Evolutionary conservation across 2,329 filamentous ascomycete species (phyloP), one percentile per base, ranked within the genome.

Genomic region (Byssochlamys sp.): DNA sequence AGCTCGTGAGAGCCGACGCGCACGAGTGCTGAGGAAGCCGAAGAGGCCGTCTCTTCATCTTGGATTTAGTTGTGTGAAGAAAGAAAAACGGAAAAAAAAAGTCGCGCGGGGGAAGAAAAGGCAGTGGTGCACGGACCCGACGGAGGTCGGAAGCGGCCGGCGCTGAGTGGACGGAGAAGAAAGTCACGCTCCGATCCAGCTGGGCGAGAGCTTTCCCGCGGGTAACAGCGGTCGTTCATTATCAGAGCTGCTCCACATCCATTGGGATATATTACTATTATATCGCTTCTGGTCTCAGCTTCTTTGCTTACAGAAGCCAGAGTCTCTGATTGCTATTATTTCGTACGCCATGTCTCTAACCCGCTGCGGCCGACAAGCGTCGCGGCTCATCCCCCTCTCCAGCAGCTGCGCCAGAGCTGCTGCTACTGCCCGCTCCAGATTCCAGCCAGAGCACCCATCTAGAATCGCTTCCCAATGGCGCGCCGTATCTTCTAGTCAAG

Each of bases 1-100:
- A 76, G 73, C 71, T 68, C 73, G 76, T 73, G 77, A 77, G 72
- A 68, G 63, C 52, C 50, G 48, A 54, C 39, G 28, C 73, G 73
- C 75, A 76, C 81, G 76, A 81, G 79, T 65, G 70, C 78, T 85
- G 73, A 58, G 67, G 71, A 76, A 80, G 78, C 70, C 73, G 71
- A 73, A 76, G 70, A 80, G 81, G 81, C 83, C 81, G 78, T 78
- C 85, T 88, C 87, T 82, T 91, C 87, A 87, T 80, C 72, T 83
- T 85, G 86, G 85, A 82, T 83, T 84, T 90, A 90, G 86, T 90
- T 89, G 84, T 75, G 79, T 81, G 76, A 72, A 75, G 75, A 78
- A 60, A 61, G 56, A 60, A 61, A 56, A 49, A 53, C 29, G 56
- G 53, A 53, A 58, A 59, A 60, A 58, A 57, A 61, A 39, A 39